phyloP scores from a whole-genome alignment of 2,329 filamentous ascomycete species.

The Aschersonia sp. region DNA sequence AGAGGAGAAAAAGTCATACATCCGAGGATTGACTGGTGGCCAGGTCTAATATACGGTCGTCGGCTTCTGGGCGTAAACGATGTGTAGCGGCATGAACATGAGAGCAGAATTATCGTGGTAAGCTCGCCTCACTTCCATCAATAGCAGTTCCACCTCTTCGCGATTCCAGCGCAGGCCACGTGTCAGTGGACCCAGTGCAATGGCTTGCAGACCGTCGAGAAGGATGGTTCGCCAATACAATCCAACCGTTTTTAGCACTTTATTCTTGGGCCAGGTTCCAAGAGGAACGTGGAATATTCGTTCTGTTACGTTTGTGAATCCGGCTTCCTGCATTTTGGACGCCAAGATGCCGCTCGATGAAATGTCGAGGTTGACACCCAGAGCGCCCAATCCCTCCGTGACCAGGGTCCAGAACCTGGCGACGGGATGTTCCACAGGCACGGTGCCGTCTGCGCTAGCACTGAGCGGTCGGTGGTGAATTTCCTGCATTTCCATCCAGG shows the following conservation, averaged over 20 bases:
- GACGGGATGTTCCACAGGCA: conserved; percentile 25
- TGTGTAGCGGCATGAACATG: conserved; percentile 40
- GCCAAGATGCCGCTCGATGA: conserved; percentile 26
- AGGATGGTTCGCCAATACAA: conserved; percentile 35
- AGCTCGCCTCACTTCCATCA: conserved; percentile 31
- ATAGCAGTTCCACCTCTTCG: conserved; percentile 32
- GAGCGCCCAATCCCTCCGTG: conserved; percentile 23
- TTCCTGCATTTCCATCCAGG: conserved; percentile 41
- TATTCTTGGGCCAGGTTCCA: conserved; percentile 38
- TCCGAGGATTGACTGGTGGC: no score
- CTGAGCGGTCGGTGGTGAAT: conserved; percentile 33
- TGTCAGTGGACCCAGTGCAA: conserved; percentile 36
- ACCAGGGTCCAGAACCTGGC: conserved; percentile 32
- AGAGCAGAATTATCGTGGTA: conserved; percentile 28
- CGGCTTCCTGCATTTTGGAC: conserved; percentile 30
- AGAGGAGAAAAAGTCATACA: no score
- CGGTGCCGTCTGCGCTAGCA: conserved; percentile 21
- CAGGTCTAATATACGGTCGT: conserved; percentile 1
- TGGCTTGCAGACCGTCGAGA: conserved; percentile 33
- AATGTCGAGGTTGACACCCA: conserved; percentile 32
- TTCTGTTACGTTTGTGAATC: conserved; percentile 36
- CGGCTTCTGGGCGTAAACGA: conserved; percentile 40
- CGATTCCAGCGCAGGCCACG: conserved; percentile 31
- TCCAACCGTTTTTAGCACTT: conserved; percentile 34
- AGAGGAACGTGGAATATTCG: conserved; percentile 36